Percentiles rank a stretch among this genome's conserved stretches.
Conservation (phyloP, 140 eudicot genomes). For the Anethum foeniculum region DNA sequence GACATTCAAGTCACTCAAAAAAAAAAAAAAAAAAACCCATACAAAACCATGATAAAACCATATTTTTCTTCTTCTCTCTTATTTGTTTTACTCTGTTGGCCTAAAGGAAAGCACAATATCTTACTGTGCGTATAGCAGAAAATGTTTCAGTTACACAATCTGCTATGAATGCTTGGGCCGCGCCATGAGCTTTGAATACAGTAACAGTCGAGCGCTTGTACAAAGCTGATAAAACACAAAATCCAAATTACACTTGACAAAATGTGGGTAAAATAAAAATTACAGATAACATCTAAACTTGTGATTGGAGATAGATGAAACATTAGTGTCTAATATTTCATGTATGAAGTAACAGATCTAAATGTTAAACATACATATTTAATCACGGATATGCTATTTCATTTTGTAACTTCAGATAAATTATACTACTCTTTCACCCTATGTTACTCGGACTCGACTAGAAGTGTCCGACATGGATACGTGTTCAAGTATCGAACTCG, state of each 20-base stretch:
- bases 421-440: background rate
- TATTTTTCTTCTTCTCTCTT: background rate
- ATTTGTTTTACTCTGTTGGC: background rate
- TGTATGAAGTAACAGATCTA: background rate
- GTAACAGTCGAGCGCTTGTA: conserved; percentile 84
- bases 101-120: conserved; percentile 15
- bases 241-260: conserved; percentile 12
- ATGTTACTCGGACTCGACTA: too few relatives aligned
- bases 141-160: conserved; percentile 90
- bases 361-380: background rate
- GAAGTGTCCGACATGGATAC: too few relatives aligned
- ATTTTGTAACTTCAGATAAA: background rate
- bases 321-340: background rate
- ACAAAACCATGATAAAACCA: background rate
- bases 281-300: conserved; percentile 4
- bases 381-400: background rate
- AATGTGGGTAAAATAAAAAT: background rate
- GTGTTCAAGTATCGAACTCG: too few relatives aligned
- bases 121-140: conserved; percentile 94
- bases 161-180: conserved; percentile 78
- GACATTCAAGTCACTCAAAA: background rate
- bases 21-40: conserved; percentile 4
- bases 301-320: background rate
- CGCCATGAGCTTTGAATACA: conserved; percentile 89
- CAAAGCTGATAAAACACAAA: conserved; percentile 42